Base-by-base conservation (phyloP, 1,284 basidiomycete species). In the Papiliotrema laurentii region DNA sequence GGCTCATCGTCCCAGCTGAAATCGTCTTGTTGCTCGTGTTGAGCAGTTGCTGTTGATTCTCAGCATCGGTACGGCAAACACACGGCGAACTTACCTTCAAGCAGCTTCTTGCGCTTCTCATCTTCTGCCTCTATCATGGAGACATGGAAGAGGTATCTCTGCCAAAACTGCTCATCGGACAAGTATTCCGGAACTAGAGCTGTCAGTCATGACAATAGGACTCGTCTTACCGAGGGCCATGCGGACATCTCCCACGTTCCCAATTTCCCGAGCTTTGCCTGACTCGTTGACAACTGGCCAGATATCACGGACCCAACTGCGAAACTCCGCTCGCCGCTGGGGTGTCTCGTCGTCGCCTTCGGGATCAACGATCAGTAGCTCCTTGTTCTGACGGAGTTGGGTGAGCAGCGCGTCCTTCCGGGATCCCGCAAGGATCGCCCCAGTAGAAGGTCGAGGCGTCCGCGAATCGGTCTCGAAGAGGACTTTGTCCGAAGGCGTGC, bases 81-180 rank as follows among this genome's bases (percentile, higher is more conserved):
- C 14, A 24, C 14, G n/a, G 22, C 6, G 9, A 11, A 68, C 78
- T 45, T 65, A 87, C 90, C 84, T 77, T 85, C 80, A 18, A 97
- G 75, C 22, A 96, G 72, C 25, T 82, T 80, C 71, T 88, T 89
- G 51, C 92, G 82, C 58, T 84, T 84, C 61, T 82, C 82, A 66
- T 91, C 89, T 59, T 93, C 89, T 25, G 77, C 75, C 55, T 86
- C 83, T 53, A 96, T 92, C 71, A 91, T 88, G 67, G 87, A 77
- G 30, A 84, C 82, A 31, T 91, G 82, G 82, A 93, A 97, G 75
- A 93, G 90, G 73, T 91, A 96, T 14, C 91, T 79, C 43, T 82
- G 81, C 92, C 92, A 96, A 74, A 96, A 97, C 34, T 79, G 78
- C 39, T 84, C 80, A 46, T 81, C 79, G 2, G 80, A 77, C 59